Evolutionary conservation across 495 filamentous ascomycete genomes (phyloP).

Genomic region (Penicillium pancosmium): DNA sequence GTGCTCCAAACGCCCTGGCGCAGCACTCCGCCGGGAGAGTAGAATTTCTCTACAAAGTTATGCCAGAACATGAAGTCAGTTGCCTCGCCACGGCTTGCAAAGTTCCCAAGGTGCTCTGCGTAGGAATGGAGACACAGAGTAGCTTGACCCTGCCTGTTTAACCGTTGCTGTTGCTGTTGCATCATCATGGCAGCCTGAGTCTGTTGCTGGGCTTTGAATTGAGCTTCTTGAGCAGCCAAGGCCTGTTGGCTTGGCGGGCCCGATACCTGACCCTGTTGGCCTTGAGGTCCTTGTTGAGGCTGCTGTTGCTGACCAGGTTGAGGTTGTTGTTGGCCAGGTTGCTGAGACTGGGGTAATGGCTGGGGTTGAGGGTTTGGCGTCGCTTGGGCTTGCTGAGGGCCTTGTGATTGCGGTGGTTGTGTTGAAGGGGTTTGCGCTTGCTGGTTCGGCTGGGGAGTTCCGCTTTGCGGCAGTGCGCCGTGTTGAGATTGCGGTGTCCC

Average conservation of each 20-base stretch:
- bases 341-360: slow-evolving; percentile 48
- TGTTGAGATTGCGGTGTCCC: slow-evolving; percentile 61
- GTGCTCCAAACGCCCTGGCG: slow-evolving; percentile 61
- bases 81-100: slow-evolving; percentile 55
- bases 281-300: slow-evolving; percentile 42
- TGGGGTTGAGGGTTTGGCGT: slow-evolving; percentile 51
- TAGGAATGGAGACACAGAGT: slow-evolving; percentile 69
- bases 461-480: slow-evolving; percentile 44
- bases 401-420: slow-evolving; percentile 46
- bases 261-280: slow-evolving; percentile 46
- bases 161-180: slow-evolving; percentile 50
- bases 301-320: slow-evolving; percentile 25
- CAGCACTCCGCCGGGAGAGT: slow-evolving; percentile 69
- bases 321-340: slow-evolving; percentile 42
- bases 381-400: slow-evolving; percentile 49
- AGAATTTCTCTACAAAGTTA: slow-evolving; percentile 73
- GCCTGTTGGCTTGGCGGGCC: slow-evolving; percentile 43
- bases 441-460: slow-evolving; percentile 52
- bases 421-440: slow-evolving; percentile 44
- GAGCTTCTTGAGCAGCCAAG: slow-evolving; percentile 44
- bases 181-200: slow-evolving; percentile 51
- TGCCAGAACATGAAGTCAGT: slow-evolving; percentile 74
- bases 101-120: slow-evolving; percentile 47
- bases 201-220: slow-evolving; percentile 46
- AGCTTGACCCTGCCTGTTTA: slow-evolving; percentile 54